A percentile compares a stretch with the other conserved stretches of the same genome.
Conservation (phyloP, 805 yeast genomes). For the Spathaspora girioi region DNA sequence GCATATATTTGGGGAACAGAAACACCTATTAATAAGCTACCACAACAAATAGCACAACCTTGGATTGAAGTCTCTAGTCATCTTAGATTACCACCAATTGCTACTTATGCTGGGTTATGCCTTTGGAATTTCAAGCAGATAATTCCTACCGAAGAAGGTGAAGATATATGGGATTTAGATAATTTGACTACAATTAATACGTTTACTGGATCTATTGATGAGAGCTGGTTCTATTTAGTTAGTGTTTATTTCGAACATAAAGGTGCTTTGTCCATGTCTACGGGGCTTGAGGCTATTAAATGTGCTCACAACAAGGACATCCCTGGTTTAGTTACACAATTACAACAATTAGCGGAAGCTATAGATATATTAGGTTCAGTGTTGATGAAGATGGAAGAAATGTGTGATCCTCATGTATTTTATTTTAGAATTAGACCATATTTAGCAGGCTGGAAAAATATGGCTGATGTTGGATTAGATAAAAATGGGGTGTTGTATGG, state of each 20-base stretch:
- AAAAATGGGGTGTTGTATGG: conserved; percentile 77
- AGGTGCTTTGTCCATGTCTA: conserved; percentile 68
- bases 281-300: conserved; percentile 65
- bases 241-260: conserved; percentile 81
- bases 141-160: conserved; percentile 32
- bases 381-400: conserved; percentile 80
- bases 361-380: conserved; percentile 73
- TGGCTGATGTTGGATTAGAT: conserved; percentile 77
- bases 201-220: conserved; percentile 87
- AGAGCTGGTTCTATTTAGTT: conserved; percentile 89
- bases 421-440: conserved; percentile 84
- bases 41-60: conserved; percentile 68
- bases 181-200: conserved; percentile 77
- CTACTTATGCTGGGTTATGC: conserved; percentile 82
- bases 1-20: conserved; percentile 88
- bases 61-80: conserved; percentile 53
- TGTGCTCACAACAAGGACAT: conserved; percentile 48
- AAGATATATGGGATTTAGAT: conserved; percentile 50
- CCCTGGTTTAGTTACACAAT: conserved; percentile 35
- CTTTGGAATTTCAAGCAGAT: conserved; percentile 82
- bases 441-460: conserved; percentile 91
- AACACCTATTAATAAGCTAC: conserved; percentile 58
- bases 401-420: conserved; percentile 92
- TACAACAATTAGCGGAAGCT: conserved; percentile 68
- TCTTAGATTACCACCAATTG: conserved; percentile 78